Evolutionary conservation across 192 early-diverging fungal species (phyloP).

Genomic region (Backusella morwellensis): DNA sequence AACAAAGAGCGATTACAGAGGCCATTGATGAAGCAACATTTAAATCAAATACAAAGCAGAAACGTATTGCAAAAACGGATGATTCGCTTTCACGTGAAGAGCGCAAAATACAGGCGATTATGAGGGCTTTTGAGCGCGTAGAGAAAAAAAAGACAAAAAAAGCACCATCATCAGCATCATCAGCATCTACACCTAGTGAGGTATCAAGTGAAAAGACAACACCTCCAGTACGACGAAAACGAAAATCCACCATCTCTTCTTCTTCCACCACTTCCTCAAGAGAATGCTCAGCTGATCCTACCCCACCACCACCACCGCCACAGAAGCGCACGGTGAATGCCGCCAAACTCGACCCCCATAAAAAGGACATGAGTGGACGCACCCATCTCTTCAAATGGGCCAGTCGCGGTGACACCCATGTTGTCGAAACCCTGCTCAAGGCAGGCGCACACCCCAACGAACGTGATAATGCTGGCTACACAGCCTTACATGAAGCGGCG

Average conservation of each 20-base stretch:
- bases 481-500: slow-evolving; percentile 65
- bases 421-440: slow-evolving; percentile 50
- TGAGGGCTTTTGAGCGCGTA: slow-evolving; percentile 59
- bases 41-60: slow-evolving; percentile 13
- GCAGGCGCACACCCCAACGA: slow-evolving; percentile 60
- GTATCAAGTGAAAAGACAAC: background rate
- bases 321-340: slow-evolving; percentile 10
- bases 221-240: background rate
- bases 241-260: slow-evolving; percentile 7
- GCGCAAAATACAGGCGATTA: slow-evolving; percentile 62
- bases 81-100: slow-evolving; percentile 54
- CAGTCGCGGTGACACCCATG: slow-evolving; percentile 55
- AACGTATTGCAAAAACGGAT: background rate
- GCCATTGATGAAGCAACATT: slow-evolving; percentile 31
- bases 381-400: slow-evolving; percentile 66
- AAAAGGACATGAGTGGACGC: slow-evolving; percentile 59
- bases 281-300: slow-evolving; percentile 26
- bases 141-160: slow-evolving; percentile 44
- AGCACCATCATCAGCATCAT: background rate
- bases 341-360: slow-evolving; percentile 43
- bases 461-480: slow-evolving; percentile 64
- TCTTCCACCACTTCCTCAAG: slow-evolving; percentile 7
- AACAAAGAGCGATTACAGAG: slow-evolving; percentile 21
- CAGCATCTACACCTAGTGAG: background rate
- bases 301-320: background rate